phyloP scores from a whole-genome alignment of 116 monocot species.

The Papilionanthe hybrid region DNA sequence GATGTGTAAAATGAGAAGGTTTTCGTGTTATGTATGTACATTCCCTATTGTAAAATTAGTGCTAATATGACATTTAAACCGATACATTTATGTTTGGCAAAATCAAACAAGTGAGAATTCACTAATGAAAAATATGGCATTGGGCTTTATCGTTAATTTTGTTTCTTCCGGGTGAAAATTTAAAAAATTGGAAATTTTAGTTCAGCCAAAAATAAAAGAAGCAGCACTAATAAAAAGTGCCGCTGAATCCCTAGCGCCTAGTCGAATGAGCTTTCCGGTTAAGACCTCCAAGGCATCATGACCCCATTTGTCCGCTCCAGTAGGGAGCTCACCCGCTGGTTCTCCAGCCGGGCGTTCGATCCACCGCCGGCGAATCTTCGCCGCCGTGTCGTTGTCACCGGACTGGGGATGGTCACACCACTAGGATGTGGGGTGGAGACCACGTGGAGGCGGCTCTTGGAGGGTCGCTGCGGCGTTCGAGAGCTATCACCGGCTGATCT shows the following conservation, averaged over 20 bases:
- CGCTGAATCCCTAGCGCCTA: not conserved
- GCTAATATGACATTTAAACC: no score
- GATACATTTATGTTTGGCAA: no score
- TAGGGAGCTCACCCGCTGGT: constrained; percentile 15
- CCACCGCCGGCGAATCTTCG: constrained; percentile 25
- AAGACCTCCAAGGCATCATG: not conserved
- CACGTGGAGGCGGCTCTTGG: constrained; percentile 62
- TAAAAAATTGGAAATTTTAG: no score
- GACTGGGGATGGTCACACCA: constrained; percentile 82
- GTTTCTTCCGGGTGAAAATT: no score
- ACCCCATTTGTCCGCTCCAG: not conserved
- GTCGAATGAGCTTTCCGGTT: not conserved
- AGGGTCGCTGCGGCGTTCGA: constrained; percentile 74
- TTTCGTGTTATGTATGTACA: no score
- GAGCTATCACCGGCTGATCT: constrained; percentile 50
- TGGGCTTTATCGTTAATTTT: no score
- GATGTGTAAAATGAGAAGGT: no score
- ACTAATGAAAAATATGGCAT: no score
- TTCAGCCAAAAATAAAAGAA: no score
- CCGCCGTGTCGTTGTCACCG: constrained; percentile 66
- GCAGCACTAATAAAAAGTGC: no score
- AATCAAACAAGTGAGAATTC: no score
- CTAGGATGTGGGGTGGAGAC: constrained; percentile 65
- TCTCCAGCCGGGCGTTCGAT: constrained; percentile 12
- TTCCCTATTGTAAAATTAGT: no score